These are phyloP conservation scores for Dryadomyces quercivorus DNA, from an alignment of 2,329 filamentous ascomycete genomes.

Conservation along the genomic window DNA sequence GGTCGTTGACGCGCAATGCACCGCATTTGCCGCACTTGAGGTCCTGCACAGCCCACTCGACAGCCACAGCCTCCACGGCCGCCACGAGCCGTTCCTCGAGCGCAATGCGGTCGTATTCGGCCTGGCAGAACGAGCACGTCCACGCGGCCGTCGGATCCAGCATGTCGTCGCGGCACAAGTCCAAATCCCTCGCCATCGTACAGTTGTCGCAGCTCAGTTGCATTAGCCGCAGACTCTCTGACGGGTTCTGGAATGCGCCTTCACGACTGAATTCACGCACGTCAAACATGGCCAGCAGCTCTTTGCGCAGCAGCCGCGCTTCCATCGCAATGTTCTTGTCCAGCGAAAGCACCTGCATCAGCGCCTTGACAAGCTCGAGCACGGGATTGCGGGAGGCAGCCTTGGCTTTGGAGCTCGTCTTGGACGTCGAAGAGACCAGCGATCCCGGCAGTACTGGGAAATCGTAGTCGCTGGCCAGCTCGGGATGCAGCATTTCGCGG, in stretches of 20 bases:
- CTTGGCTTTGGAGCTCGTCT: too few relatives aligned
- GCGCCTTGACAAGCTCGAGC: conserved; percentile 79
- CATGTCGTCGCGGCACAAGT: conserved; percentile 76
- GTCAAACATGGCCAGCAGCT: conserved; percentile 81
- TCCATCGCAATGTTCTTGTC: conserved; percentile 87
- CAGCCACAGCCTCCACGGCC: conserved; percentile 60
- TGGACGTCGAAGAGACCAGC: conserved; percentile 19
- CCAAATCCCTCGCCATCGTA: conserved; percentile 77
- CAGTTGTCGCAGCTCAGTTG: conserved; percentile 84
- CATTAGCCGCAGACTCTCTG: conserved; percentile 56
- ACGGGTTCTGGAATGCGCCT: conserved; percentile 80
- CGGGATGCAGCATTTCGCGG: conserved; percentile 77
- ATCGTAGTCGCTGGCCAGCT: conserved; percentile 73
- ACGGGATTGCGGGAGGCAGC: conserved; percentile 51
- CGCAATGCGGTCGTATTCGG: conserved; percentile 62
- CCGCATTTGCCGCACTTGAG: conserved; percentile 63
- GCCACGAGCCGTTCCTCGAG: conserved; percentile 76
- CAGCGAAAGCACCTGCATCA: conserved; percentile 85
- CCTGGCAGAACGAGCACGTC: conserved; percentile 66
- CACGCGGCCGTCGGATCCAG: conserved; percentile 32
- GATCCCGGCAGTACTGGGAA: conserved; percentile 74
- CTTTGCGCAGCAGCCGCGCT: conserved; percentile 76
- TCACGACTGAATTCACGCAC: conserved; percentile 86
- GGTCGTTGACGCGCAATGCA: conserved; percentile 75
- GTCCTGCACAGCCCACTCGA: conserved; percentile 83